Percentiles rank a stretch among this genome's conserved stretches.
Evolutionary conservation across 345 rosid genomes (phyloP).

Genomic region (Eucalyptus curtisii): DNA sequence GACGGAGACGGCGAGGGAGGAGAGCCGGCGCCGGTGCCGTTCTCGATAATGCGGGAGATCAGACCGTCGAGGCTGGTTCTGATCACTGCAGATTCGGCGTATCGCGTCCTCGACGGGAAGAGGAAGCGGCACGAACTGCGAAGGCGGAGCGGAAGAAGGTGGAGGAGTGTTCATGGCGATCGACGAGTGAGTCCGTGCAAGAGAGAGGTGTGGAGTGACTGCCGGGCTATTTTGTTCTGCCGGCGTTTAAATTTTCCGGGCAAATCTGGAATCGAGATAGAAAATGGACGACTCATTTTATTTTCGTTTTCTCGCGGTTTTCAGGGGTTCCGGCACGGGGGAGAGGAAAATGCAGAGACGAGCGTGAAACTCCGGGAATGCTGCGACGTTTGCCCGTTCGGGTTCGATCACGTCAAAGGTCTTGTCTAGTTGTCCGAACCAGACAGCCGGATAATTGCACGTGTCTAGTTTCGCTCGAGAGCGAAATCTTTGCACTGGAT

Average conservation of each 20-base stretch:
- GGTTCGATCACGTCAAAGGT: not conserved
- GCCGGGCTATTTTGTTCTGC: not conserved
- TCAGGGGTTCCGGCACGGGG: not conserved
- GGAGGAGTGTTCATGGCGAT: not conserved
- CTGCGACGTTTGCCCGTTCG: not conserved
- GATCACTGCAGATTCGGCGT: constrained; percentile 10
- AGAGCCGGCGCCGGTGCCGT: not conserved
- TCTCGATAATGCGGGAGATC: not conserved
- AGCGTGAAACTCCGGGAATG: not conserved
- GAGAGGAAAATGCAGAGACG: not conserved
- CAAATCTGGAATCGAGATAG: not conserved
- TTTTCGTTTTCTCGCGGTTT: not conserved
- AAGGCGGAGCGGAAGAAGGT: not conserved
- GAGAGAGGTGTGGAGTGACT: not conserved
- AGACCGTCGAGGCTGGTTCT: constrained; percentile 5
- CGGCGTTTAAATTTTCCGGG: not conserved
- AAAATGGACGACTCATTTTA: not conserved
- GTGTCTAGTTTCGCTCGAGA: not conserved
- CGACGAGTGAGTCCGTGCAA: not conserved
- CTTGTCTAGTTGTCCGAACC: not conserved
- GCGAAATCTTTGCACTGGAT: not conserved
- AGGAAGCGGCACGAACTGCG: constrained; percentile 3
- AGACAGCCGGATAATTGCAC: not conserved
- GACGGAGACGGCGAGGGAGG: not conserved
- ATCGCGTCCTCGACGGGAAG: constrained; percentile 20